Percentiles rank a stretch among this genome's conserved stretches.
phyloP scores from a whole-genome alignment of 805 yeast genomes.

The Teunomyces pallodes region DNA sequence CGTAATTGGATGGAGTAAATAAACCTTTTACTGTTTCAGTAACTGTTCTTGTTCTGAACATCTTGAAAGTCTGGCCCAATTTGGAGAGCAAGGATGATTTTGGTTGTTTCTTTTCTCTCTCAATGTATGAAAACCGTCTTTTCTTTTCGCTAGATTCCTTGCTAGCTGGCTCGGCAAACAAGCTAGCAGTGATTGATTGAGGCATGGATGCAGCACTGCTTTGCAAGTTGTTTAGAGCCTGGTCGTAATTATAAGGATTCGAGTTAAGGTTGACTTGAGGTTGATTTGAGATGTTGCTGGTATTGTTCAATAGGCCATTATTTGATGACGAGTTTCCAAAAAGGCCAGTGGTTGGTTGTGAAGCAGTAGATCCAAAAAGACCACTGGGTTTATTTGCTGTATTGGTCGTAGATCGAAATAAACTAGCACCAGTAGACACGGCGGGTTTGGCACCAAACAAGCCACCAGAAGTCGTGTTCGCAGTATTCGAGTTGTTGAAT shows the following conservation, averaged over 20 bases:
- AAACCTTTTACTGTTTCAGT: slow-evolving; percentile 26
- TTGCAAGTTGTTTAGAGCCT: slow-evolving; percentile 21
- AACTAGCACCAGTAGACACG: slow-evolving; percentile 13
- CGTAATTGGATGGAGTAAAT: slow-evolving; percentile 26
- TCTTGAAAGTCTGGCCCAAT: slow-evolving; percentile 34
- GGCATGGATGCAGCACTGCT: slow-evolving; percentile 26
- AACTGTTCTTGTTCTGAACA: slow-evolving; percentile 22
- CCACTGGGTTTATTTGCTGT: slow-evolving; percentile 10
- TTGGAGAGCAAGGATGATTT: slow-evolving; percentile 28
- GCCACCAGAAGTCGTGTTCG: neutral
- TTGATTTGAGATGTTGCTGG: neutral
- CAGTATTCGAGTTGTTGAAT: neutral
- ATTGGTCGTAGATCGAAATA: slow-evolving; percentile 17
- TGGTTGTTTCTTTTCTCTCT: slow-evolving; percentile 10
- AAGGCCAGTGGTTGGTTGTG: slow-evolving; percentile 8
- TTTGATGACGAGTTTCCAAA: slow-evolving; percentile 11
- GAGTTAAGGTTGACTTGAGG: slow-evolving; percentile 4
- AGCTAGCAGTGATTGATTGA: slow-evolving; percentile 28
- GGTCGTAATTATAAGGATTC: slow-evolving; percentile 32
- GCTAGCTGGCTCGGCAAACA: slow-evolving; percentile 16
- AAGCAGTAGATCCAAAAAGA: neutral
- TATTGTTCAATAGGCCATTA: slow-evolving; percentile 3
- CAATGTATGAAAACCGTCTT: slow-evolving; percentile 16
- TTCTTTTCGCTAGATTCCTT: slow-evolving; percentile 13
- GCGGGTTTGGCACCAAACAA: neutral